A percentile compares a stretch with the other conserved stretches of the same genome.
Evolutionary conservation across 2,329 filamentous ascomycete species (phyloP).

Genomic region (Cytospora mali): DNA sequence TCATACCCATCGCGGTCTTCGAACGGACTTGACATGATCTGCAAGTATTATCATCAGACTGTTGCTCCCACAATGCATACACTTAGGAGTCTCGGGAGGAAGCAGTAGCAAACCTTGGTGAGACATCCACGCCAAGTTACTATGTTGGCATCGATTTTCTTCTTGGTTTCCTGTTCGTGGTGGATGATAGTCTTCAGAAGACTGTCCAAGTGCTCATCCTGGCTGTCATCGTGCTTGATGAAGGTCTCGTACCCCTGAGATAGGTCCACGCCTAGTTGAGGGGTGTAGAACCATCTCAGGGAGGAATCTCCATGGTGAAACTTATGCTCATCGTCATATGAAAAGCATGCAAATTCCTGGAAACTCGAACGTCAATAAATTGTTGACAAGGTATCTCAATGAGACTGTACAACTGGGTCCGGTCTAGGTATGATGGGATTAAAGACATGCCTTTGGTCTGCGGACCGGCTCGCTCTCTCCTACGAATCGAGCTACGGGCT

Average conservation of each 20-base stretch:
- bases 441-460: conserved; percentile 65
- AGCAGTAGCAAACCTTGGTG: conserved; percentile 70
- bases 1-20: conserved; percentile 76
- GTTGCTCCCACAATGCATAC: neutral
- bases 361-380: neutral
- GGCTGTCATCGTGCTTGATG: conserved; percentile 76
- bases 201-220: conserved; percentile 86
- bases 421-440: conserved; percentile 28
- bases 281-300: conserved; percentile 86
- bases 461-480: conserved; percentile 71
- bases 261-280: conserved; percentile 69
- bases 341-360: conserved; percentile 90
- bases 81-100: neutral
- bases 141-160: conserved; percentile 73
- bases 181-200: conserved; percentile 75
- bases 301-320: conserved; percentile 78
- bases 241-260: conserved; percentile 82
- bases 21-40: conserved; percentile 87
- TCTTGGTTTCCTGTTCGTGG: conserved; percentile 69
- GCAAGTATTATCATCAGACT: conserved; percentile 18
- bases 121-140: conserved; percentile 98
- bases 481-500: conserved; percentile 70
- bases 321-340: conserved; percentile 81
- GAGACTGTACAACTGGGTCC: neutral
- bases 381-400: neutral